Evolutionary conservation across 371 early-diverging fungal species (phyloP).

Genomic region (Actinomortierella ambigua): DNA sequence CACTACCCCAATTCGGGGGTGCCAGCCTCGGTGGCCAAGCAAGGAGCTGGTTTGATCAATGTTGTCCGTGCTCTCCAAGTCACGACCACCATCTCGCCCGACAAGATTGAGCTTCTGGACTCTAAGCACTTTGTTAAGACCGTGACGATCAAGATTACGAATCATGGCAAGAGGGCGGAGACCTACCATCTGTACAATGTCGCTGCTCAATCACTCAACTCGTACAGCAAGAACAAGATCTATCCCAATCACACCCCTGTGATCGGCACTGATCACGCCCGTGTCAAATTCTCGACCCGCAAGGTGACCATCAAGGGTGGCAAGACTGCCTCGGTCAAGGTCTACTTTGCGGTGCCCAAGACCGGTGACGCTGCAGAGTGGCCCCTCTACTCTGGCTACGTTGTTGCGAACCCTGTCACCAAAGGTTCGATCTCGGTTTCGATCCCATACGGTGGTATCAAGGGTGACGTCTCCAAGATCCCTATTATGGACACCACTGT

Average conservation of each 20-base stretch:
- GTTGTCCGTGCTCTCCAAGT: slow-evolving; percentile 15
- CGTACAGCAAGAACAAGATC: slow-evolving; percentile 20
- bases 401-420: slow-evolving; percentile 21
- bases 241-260: slow-evolving; percentile 17
- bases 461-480: slow-evolving; percentile 40
- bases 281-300: slow-evolving; percentile 30
- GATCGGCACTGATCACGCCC: slow-evolving; percentile 37
- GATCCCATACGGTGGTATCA: slow-evolving; percentile 27
- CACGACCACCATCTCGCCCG: slow-evolving; percentile 39
- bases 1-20: slow-evolving; percentile 3
- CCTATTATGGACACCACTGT: slow-evolving; percentile 49
- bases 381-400: slow-evolving; percentile 35
- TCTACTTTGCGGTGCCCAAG: slow-evolving; percentile 30
- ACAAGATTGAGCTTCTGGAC: slow-evolving; percentile 44
- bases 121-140: slow-evolving; percentile 31
- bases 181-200: slow-evolving; percentile 53
- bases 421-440: slow-evolving; percentile 13
- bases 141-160: slow-evolving; percentile 55
- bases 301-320: slow-evolving; percentile 48
- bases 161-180: slow-evolving; percentile 51
- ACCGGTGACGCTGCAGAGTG: slow-evolving; percentile 19
- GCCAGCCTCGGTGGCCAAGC: slow-evolving; percentile 38
- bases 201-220: slow-evolving; percentile 48
- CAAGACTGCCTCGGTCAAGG: slow-evolving; percentile 37
- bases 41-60: slow-evolving; percentile 60